phyloP scores from a whole-genome alignment of 441 rosid species.

The Heliophila coronopifolia region DNA sequence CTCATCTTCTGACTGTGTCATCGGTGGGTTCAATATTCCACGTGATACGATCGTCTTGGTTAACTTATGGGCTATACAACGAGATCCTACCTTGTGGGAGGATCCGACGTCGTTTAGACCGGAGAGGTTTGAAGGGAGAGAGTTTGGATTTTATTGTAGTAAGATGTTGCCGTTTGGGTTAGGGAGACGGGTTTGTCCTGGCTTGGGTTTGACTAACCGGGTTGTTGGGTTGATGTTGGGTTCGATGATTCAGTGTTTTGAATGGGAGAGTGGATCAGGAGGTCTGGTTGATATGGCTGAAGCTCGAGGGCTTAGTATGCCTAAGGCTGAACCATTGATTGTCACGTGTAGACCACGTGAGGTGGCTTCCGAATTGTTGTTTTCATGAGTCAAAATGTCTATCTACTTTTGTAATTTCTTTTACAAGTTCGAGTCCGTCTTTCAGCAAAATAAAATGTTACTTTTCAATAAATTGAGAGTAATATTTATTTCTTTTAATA shows the following conservation, averaged over 20 bases:
- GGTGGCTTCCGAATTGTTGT: conserved; percentile 14
- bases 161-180: conserved; percentile 39
- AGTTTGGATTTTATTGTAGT: conserved; percentile 8
- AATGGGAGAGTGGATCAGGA: conserved; percentile 30
- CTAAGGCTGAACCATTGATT: conserved; percentile 32
- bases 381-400: not conserved
- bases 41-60: conserved; percentile 31
- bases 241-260: conserved; percentile 37
- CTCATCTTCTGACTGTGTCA: conserved; percentile 33
- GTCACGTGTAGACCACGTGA: conserved; percentile 31
- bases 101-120: conserved; percentile 41
- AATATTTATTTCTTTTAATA: too few relatives aligned
- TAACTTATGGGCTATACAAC: conserved; percentile 39
- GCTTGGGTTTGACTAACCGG: conserved; percentile 32
- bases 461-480: too few relatives aligned
- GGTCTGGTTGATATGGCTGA: conserved; percentile 36
- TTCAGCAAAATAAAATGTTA: too few relatives aligned
- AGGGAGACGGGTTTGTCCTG: conserved; percentile 44
- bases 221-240: conserved; percentile 35
- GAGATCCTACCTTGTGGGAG: conserved; percentile 39
- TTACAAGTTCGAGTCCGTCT: too few relatives aligned
- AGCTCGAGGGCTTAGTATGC: conserved; percentile 36
- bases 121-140: conserved; percentile 34
- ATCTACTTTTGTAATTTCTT: too few relatives aligned
- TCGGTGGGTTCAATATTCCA: conserved; percentile 39